phyloP scores from a whole-genome alignment of 2,329 filamentous ascomycete species.

The Trichophyton schoenleinii region DNA sequence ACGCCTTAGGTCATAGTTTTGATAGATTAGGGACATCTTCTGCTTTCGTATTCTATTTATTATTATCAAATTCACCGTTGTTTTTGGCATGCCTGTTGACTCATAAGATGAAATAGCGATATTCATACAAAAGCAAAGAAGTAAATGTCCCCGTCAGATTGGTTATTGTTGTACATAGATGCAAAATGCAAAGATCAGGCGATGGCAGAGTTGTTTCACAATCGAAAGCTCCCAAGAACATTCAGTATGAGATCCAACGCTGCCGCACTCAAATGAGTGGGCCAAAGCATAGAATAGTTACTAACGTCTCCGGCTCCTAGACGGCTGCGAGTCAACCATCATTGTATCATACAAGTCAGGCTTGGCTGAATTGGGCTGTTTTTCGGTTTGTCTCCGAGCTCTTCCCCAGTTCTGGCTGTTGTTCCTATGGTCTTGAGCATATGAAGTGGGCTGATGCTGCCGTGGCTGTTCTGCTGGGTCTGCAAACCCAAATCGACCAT shows the following conservation, averaged over 20 bases:
- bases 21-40: too few species aligned
- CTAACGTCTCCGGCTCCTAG: background rate
- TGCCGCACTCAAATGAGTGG: background rate
- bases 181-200: background rate
- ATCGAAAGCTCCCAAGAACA: background rate
- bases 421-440: slow-evolving; percentile 3
- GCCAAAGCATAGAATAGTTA: background rate
- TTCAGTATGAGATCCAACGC: too few species aligned
- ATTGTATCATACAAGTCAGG: slow-evolving; percentile 28
- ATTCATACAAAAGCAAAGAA: background rate
- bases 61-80: too few species aligned
- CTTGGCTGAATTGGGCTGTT: background rate
- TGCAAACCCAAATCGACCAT: slow-evolving; percentile 30
- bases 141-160: background rate
- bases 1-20: too few species aligned
- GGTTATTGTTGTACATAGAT: background rate
- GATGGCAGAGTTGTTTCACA: background rate
- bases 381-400: slow-evolving; percentile 7
- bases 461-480: slow-evolving; percentile 11
- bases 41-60: too few species aligned
- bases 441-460: background rate
- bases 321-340: slow-evolving; percentile 24
- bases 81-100: background rate
- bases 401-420: slow-evolving; percentile 8
- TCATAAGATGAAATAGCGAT: background rate